These are phyloP conservation scores for Citrus glauca DNA, from an alignment of 345 rosid species.

Conservation along the genomic window DNA sequence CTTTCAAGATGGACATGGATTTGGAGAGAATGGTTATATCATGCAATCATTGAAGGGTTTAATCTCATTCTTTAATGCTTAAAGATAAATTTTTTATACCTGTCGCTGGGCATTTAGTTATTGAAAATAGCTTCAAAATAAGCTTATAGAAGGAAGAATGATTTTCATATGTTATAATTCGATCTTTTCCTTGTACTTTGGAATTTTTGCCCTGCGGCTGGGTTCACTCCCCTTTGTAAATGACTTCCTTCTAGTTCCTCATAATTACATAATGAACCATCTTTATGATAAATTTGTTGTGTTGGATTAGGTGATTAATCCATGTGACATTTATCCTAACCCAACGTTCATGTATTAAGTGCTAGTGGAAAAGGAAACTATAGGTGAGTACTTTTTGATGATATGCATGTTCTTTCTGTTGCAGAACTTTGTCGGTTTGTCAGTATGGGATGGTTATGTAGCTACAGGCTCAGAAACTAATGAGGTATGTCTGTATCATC, in stretches of 20 bases:
- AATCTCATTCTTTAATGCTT: constrained; percentile 1
- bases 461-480: constrained; percentile 98
- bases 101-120: background rate
- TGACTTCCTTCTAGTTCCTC: background rate
- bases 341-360: background rate
- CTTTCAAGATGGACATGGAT: background rate
- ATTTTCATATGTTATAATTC: background rate
- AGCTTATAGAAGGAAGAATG: background rate
- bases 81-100: background rate
- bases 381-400: background rate
- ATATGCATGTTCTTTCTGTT: constrained; percentile 19
- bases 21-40: background rate
- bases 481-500: constrained; percentile 54
- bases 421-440: constrained; percentile 96
- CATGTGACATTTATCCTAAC: background rate
- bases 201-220: background rate
- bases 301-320: background rate
- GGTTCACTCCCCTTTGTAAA: background rate
- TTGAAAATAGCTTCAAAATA: background rate
- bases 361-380: background rate
- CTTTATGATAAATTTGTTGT: background rate
- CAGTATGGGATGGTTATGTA: constrained; percentile 91
- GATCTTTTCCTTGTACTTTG: background rate
- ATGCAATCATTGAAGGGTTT: background rate
- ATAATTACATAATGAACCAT: background rate